Conservation (phyloP, 75 land plant species). For the Chamaecyparis obtusa region DNA sequence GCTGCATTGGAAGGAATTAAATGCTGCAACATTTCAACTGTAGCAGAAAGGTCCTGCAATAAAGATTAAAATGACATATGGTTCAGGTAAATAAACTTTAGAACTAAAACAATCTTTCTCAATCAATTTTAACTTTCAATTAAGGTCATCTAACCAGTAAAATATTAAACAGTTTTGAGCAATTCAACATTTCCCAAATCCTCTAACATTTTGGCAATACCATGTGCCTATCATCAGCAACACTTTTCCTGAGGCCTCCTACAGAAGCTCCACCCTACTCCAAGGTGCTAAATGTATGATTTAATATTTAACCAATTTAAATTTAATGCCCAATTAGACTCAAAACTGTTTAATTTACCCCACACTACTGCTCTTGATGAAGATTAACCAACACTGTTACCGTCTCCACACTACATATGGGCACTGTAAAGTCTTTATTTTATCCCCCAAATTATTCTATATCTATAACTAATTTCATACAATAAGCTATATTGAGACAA, state of each 20-base stretch:
- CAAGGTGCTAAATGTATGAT: background rate
- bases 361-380: background rate
- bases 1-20: constrained; percentile 57
- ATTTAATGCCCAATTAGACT: background rate
- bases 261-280: background rate
- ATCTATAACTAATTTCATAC: background rate
- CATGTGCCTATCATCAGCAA: constrained; percentile 7
- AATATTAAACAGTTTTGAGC: background rate
- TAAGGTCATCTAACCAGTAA: background rate
- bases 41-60: constrained; percentile 55
- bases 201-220: background rate
- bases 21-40: constrained; percentile 44
- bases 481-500: background rate
- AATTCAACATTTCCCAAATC: background rate
- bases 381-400: background rate
- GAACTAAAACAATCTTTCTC: background rate
- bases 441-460: background rate
- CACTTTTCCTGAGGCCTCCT: background rate
- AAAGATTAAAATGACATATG: background rate
- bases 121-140: background rate
- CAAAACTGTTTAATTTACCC: background rate
- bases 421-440: background rate
- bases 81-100: background rate
- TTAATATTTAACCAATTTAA: background rate
- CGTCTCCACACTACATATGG: background rate